Base-by-base conservation (phyloP, 768 basidiomycete genomes). In the Collybia mongolica region DNA sequence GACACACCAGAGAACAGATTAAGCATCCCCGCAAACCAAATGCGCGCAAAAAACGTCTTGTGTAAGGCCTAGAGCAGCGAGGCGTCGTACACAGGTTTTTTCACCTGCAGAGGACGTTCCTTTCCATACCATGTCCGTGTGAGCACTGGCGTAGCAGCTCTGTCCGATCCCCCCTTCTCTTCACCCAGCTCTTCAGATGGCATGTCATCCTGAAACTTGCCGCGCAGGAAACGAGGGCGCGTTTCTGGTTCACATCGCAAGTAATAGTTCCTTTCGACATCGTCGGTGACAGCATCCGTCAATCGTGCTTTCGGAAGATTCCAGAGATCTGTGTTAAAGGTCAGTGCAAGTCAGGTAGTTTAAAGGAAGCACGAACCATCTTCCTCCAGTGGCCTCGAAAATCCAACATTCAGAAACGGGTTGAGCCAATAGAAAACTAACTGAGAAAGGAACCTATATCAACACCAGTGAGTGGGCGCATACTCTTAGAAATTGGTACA, bases 381-480 rank as follows among this genome's bases (percentile, higher is more conserved):
- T 58, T 75, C 72, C 65, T 81, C 69, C 8, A 83, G 55, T 0
- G 82, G 82, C 44, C 83, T 69, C 9, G 80, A 76, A 57, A 77
- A 85, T 1, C 83, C 83, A 12, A 84, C 81, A 24, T 68, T 65
- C 4, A 84, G 68, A 52, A 86, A 74, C 1, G 81, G 72, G 22
- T 65, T 67, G 6, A 84, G 59, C 82, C 83, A 84, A n/a, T 72
- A 66, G 26, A 81, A 77, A 26, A 77, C 53, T 1, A 82, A 60
- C 28, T 68, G 68, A 6, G 80, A 82, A 18, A 77, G 56, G 59
- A 60, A 68, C 48, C 80, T 81, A 55, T 20, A 18, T 44, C 15
- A 26, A 36, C 6, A 38, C 37, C 11, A 47, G n/a, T 28, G n/a
- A 44, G 22, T 19, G 38, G 38, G 43, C 12, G 6, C 14, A 11